Evolutionary conservation across 768 basidiomycete species (phyloP).

Genomic region (Leccinum fibrillosum): DNA sequence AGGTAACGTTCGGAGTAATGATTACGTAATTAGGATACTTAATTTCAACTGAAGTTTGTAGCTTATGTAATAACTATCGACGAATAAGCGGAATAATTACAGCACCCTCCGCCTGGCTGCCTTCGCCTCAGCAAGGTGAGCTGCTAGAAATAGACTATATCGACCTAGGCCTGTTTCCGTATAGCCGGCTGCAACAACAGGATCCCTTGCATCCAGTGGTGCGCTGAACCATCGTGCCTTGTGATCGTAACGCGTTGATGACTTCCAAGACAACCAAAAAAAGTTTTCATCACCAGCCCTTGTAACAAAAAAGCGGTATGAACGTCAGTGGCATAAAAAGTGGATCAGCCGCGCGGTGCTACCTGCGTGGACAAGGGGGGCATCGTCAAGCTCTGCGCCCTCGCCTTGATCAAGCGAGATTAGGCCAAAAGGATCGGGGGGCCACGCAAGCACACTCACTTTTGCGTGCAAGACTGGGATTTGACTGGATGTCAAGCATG

Average conservation of each 20-base stretch:
- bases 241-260: neutral
- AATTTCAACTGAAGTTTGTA: too few relatives aligned
- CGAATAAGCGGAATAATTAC: too few relatives aligned
- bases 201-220: neutral
- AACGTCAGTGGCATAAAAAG: neutral
- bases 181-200: neutral
- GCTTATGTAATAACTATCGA: too few relatives aligned
- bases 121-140: neutral
- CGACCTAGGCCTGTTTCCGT: neutral
- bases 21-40: too few relatives aligned
- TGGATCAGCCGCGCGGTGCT: neutral
- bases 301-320: neutral
- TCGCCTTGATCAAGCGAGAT: too few relatives aligned
- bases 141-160: neutral
- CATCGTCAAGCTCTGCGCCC: too few relatives aligned
- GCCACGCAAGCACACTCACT: too few relatives aligned
- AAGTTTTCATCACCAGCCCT: neutral
- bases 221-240: neutral
- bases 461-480: too few relatives aligned
- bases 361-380: too few relatives aligned
- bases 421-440: too few relatives aligned
- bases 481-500: too few relatives aligned
- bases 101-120: neutral
- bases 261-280: neutral
- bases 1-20: too few relatives aligned